These are phyloP conservation scores for Caloboletus inedulis DNA, from an alignment of 1,284 basidiomycete species.

Conservation along the genomic window DNA sequence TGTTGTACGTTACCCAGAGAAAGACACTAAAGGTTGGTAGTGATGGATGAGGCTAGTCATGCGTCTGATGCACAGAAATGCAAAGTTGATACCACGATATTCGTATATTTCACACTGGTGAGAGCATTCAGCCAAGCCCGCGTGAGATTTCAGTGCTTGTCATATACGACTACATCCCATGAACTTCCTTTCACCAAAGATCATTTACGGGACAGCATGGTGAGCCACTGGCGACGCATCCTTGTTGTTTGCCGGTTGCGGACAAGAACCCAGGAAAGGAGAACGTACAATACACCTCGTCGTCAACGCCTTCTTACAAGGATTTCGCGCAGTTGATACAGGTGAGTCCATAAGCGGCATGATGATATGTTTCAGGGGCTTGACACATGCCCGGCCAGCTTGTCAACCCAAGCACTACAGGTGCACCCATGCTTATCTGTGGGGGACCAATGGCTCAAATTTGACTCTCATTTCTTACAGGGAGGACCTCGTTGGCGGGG, in stretches of 20 bases:
- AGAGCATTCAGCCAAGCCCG: neutral
- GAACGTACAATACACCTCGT: constrained; percentile 67
- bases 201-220: constrained; percentile 73
- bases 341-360: constrained; percentile 39
- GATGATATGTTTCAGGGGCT: constrained; percentile 8
- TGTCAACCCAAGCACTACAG: constrained; percentile 77
- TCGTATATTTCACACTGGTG: neutral
- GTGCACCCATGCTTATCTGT: constrained; percentile 34
- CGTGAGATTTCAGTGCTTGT: constrained; percentile 20
- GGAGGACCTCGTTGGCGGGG: constrained; percentile 76
- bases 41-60: neutral
- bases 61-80: neutral
- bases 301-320: constrained; percentile 64
- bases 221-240: constrained; percentile 23
- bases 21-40: neutral
- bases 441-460: neutral
- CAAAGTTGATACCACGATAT: neutral
- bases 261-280: constrained; percentile 56
- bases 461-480: constrained; percentile 36
- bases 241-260: neutral
- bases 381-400: constrained; percentile 43
- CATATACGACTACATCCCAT: constrained; percentile 13
- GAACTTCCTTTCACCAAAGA: constrained; percentile 38
- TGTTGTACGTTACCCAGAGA: neutral
- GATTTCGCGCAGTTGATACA: constrained; percentile 79